Evolutionary conservation across 202 grass and related monocot species (phyloP).

Genomic region (Elaeis oleifera): DNA sequence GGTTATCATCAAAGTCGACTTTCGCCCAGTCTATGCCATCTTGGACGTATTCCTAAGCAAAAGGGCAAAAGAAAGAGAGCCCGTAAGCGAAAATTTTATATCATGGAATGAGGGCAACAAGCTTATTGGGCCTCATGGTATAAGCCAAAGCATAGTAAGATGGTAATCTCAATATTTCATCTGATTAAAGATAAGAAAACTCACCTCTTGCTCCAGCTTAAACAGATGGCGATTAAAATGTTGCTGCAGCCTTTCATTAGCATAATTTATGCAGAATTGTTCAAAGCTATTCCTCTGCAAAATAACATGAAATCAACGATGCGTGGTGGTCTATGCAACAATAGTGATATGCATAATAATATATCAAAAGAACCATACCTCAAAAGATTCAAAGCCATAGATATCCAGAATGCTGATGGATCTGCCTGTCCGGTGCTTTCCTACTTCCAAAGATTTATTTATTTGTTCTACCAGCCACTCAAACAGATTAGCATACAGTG

Average conservation of each 20-base stretch:
- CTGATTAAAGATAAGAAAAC: neutral
- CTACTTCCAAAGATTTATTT: slow-evolving; percentile 59
- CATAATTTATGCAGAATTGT: slow-evolving; percentile 99
- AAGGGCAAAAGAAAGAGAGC: too few species aligned
- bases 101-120: too few species aligned
- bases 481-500: slow-evolving; percentile 82
- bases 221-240: slow-evolving; percentile 96
- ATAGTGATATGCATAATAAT: slow-evolving; percentile 1
- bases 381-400: slow-evolving; percentile 94
- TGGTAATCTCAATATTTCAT: too few species aligned
- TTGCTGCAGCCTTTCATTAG: slow-evolving; percentile 95
- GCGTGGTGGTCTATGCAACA: neutral
- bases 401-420: slow-evolving; percentile 99
- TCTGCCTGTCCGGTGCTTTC: slow-evolving; percentile 43
- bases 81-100: too few species aligned
- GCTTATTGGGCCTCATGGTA: slow-evolving; percentile 9
- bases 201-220: slow-evolving; percentile 93
- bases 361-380: slow-evolving; percentile 36
- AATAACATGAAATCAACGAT: slow-evolving; percentile 11
- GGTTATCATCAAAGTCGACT: slow-evolving; percentile 92
- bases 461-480: slow-evolving; percentile 87
- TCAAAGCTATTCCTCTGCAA: slow-evolving; percentile 92
- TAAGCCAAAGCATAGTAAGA: neutral
- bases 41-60: slow-evolving; percentile 55
- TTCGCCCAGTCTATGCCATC: slow-evolving; percentile 91